Evolutionary conservation across 2,329 filamentous ascomycete genomes (phyloP).

Genomic region (Colletotrichum viniferum): DNA sequence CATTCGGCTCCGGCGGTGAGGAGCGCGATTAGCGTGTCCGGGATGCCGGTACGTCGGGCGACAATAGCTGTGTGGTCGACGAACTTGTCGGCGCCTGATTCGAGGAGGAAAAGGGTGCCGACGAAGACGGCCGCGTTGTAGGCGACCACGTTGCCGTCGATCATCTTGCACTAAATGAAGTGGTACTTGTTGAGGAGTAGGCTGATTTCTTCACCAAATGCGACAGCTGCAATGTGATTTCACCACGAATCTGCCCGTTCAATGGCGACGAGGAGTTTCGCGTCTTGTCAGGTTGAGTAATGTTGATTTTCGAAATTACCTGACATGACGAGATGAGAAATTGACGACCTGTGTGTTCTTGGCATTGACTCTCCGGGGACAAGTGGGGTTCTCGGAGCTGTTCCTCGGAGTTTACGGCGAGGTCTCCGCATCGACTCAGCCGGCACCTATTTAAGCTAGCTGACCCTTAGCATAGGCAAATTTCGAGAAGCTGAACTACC

Average conservation of each 20-base stretch:
- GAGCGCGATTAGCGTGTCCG: conserved; percentile 52
- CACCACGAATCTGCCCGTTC: neutral
- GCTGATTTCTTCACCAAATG: neutral
- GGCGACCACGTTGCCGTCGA: neutral
- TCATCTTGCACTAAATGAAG: neutral
- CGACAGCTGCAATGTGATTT: neutral
- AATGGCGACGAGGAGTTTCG: neutral
- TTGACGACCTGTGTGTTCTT: neutral
- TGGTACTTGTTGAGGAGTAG: neutral
- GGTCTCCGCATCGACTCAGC: neutral
- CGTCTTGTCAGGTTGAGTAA: neutral
- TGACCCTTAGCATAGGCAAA: neutral
- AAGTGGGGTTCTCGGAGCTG: neutral
- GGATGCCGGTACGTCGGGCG: conserved; percentile 46
- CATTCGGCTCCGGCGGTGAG: conserved; percentile 59
- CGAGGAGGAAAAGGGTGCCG: conserved; percentile 51
- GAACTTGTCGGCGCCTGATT: conserved; percentile 57
- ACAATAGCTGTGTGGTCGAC: conserved; percentile 54
- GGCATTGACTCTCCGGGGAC: neutral
- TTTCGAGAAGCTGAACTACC: neutral
- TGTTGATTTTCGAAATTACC: neutral
- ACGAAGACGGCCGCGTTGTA: conserved; percentile 45
- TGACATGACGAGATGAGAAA: neutral
- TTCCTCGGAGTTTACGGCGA: neutral
- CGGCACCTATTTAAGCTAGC: neutral